Evolutionary conservation across 805 yeast genomes (phyloP), one percentile per base, ranked within the genome.

Genomic region (Saccharomycopsis fodiens): DNA sequence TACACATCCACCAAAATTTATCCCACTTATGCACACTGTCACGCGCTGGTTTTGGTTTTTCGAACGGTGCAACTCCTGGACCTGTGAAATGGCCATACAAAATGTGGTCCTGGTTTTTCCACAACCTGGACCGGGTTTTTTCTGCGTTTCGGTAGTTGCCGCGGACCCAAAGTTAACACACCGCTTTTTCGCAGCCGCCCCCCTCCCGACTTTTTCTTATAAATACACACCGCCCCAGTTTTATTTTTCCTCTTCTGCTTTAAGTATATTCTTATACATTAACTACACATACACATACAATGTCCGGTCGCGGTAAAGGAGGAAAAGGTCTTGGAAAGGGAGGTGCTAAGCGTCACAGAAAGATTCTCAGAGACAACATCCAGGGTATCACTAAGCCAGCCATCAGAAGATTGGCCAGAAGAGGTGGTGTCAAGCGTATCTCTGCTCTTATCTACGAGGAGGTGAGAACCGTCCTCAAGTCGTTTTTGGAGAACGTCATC

Each of bases 361-460:
- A 78, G 74, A 78, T 78, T 68, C 73, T 78, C 58, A 78, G 83
- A 74, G 83, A 78, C 68, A 78, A 78, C 76, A 78, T 78, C 57
- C 83, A 78, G 67, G 83, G 83, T 73, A 78, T 78, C 61, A 78
- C 84, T 42, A 78, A 78, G 70, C 84, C 84, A 60, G 84, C 83
- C 60, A 78, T 78, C 64, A 77, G 84, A 75, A 78, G 84, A 76
- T 74, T 78, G 61, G 84, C 84, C 40, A 77, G 84, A 76, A 78
- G 84, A 76, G 84, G 84, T 70, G 84, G 84, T 77, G 84, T 78
- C 56, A 78, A 78, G 73, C 79, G 84, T 74, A 78, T 78, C 59
- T 78, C 82, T 54, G 84, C 82, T 61, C 70, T 78, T 62, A 78
- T 78, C 63, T 78, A 78, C 68, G 84, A 78, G 70, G 84, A 78